Conservation (phyloP, 2,329 filamentous ascomycete genomes). For the Septoria linicola region DNA sequence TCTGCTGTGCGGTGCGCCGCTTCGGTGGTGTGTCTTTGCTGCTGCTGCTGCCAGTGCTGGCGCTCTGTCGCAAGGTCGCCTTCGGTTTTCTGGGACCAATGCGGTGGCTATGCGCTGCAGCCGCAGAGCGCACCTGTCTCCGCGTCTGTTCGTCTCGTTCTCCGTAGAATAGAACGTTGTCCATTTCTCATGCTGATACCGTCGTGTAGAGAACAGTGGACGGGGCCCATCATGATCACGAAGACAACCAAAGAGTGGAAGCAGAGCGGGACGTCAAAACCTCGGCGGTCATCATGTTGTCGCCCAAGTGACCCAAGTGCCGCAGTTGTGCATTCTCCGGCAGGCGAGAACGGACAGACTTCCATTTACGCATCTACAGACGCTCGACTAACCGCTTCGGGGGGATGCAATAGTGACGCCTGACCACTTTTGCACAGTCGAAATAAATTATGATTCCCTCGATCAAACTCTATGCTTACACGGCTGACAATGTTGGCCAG, state of each 20-base stretch:
- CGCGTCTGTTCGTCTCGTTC: constrained; percentile 25
- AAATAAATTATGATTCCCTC: neutral
- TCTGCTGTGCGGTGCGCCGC: neutral
- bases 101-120: constrained; percentile 25
- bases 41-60: neutral
- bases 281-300: constrained; percentile 8
- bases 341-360: constrained; percentile 4
- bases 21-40: neutral
- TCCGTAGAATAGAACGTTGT: constrained; percentile 28
- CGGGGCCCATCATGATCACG: no score
- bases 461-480: neutral
- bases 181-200: constrained; percentile 15
- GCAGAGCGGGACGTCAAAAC: constrained; percentile 2
- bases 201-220: neutral
- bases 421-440: constrained; percentile 6
- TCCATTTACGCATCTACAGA: neutral
- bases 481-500: neutral
- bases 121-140: constrained; percentile 27
- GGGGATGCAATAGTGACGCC: constrained; percentile 5
- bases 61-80: constrained; percentile 1
- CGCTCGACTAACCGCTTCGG: constrained; percentile 3
- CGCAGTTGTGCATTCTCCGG: constrained; percentile 9
- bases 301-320: constrained; percentile 6
- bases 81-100: constrained; percentile 29
- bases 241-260: neutral